These are phyloP conservation scores for Penicillium sp. DNA, from an alignment of 2,329 filamentous ascomycete genomes.

Conservation along the genomic window DNA sequence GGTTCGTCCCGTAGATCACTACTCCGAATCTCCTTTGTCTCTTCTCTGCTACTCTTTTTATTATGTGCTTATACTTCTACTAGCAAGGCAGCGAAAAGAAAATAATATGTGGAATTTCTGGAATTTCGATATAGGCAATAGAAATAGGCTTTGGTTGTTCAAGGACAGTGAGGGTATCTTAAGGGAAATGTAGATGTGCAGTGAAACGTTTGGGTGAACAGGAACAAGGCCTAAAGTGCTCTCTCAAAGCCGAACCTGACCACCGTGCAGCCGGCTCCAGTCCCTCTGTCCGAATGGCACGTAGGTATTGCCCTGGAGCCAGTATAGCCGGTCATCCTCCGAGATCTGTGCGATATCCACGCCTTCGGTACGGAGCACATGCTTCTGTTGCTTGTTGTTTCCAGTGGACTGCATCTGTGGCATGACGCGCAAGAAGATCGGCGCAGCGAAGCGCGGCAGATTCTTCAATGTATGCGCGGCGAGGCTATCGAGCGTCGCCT, in stretches of 20 bases:
- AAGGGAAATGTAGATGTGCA: neutral
- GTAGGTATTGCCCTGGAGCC: slow-evolving; percentile 67
- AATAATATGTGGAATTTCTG: neutral
- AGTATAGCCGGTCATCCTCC: slow-evolving; percentile 56
- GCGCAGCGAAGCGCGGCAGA: slow-evolving; percentile 72
- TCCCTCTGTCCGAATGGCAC: slow-evolving; percentile 64
- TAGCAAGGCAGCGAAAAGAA: too few relatives aligned
- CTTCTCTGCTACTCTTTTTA: too few relatives aligned
- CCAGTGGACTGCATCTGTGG: slow-evolving; percentile 67
- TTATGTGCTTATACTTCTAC: too few relatives aligned
- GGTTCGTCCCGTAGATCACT: too few relatives aligned
- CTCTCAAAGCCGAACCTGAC: slow-evolving; percentile 67
- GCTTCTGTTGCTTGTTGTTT: slow-evolving; percentile 88
- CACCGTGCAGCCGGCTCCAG: slow-evolving; percentile 66
- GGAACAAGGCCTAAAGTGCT: too few relatives aligned
- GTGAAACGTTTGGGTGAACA: neutral
- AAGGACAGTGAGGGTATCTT: slow-evolving; percentile 8
- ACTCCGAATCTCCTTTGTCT: too few relatives aligned
- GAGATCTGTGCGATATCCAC: slow-evolving; percentile 58
- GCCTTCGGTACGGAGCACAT: slow-evolving; percentile 67
- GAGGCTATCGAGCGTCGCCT: slow-evolving; percentile 56
- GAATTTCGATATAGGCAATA: neutral
- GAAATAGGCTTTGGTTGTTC: neutral
- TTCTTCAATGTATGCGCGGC: slow-evolving; percentile 56
- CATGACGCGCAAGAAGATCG: slow-evolving; percentile 71